Base-by-base conservation (phyloP, 345 rosid species). In the Noccaea caerulescens region DNA sequence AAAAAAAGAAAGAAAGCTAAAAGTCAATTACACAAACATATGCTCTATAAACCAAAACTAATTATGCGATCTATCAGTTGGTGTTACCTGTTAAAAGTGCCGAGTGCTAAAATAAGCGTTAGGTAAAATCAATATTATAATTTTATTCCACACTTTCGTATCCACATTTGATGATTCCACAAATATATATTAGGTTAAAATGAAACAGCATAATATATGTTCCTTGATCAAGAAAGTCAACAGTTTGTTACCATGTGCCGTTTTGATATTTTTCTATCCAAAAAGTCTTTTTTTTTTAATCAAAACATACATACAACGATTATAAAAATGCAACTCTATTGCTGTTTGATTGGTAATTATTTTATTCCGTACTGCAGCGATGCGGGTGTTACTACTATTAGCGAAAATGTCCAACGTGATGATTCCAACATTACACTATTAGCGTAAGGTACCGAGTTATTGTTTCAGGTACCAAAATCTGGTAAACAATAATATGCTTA, bases 1-100 rank as follows among this genome's bases (percentile, higher is more conserved):
- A 33, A 12, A 38, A 8, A 1, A 37, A 1, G 18, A 20, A 20
- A 20, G 23, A 32, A 33, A 37, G 12, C 25, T n/a, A 23, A 46
- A 58, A 38, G 74, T 70, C 67, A 70, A 59, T 58, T 9, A 10
- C 37, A 14, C 50, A 58, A 67, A 58, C 49, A 37, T 14, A 46
- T 1, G 5, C 18, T 5, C 6, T 32, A 32, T 32, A 32, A 32
- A 32, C 6, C 6, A 53, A 12, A 53, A 27, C 8, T 10, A 51
- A 51, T 27, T 13, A 52, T 27, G 14, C 20, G 18, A n/a, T 7
- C 58, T 53, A 30, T 3, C 9, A 7, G 6, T 53, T 53, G 38
- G 38, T 12, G 58, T 53, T 53, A 53, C 14, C 25, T 32, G 33
- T 36, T 7, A 6, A 42, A 42, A 42, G 6, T 11, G 14, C 2